Evolutionary conservation across 495 filamentous ascomycete genomes (phyloP), one percentile per base, ranked within the genome.

Genomic region (Entonaema liquescens): DNA sequence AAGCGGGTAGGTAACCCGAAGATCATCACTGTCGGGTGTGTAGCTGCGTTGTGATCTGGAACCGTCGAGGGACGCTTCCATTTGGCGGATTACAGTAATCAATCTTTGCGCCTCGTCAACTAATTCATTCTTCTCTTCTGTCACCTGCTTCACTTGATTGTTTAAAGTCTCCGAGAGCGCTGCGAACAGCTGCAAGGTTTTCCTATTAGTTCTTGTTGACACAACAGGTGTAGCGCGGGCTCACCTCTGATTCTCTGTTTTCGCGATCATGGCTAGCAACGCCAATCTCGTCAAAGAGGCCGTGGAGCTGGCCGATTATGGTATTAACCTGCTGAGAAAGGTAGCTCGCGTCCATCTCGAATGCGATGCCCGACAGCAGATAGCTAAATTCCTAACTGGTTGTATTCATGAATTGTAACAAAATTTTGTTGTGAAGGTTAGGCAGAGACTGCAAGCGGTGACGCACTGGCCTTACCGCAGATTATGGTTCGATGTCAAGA

Each of bases 271-370:
- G 92, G 74, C 80, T 88, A 17, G 93, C 85, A 47, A 99, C 89
- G 36, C 95, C 95, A 72, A 99, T 98, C 70, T 98, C 95, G 79
- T 98, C 95, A 74, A 96, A 99, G 54, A 98, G 86, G 47, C 91
- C 91, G 81, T 98, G 94, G 50, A 99, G 85, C 80, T 97, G 92
- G 76, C 86, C 86, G 72, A 97, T 91, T 75, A 97, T 98, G 71
- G 88, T 94, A 72, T 92, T 92, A 79, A 98, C 92, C 86, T 98
- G 94, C 76, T 94, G 92, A 74, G 93, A 91, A 78, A 98, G 83
- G 76, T 96, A 95, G 77, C 90, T 91, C 54, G 93, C 93, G 81
- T 98, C 93, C 94, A 97, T 98, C 56, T 57, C 72, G 64, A 63
- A 68, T 55, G 66, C 50, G 66, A 67, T 36, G 42, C 65, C 35